Evolutionary conservation across 495 filamentous ascomycete species (phyloP).

Genomic region (Xylaria intraflava): DNA sequence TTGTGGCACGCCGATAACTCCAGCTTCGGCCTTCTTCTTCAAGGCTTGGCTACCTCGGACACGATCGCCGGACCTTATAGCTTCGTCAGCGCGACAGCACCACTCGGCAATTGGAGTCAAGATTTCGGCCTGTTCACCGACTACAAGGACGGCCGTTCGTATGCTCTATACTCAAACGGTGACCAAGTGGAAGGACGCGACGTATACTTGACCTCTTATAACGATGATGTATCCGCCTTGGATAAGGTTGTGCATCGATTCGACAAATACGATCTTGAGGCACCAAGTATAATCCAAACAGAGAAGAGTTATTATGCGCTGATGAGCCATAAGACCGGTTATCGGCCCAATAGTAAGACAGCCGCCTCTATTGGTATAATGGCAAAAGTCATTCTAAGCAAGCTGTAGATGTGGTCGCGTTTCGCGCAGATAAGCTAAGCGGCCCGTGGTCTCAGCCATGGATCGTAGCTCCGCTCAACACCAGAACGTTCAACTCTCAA

Average conservation of each 20-base stretch:
- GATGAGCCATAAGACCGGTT: slow-evolving; percentile 44
- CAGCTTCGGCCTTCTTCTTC: slow-evolving; percentile 36
- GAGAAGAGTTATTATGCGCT: slow-evolving; percentile 39
- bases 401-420: slow-evolving; percentile 36
- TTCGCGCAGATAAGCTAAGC: slow-evolving; percentile 39
- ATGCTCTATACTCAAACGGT: slow-evolving; percentile 41
- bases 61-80: slow-evolving; percentile 36
- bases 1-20: slow-evolving; percentile 45
- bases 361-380: background rate
- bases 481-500: slow-evolving; percentile 47
- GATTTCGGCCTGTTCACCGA: slow-evolving; percentile 43
- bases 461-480: slow-evolving; percentile 41
- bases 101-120: slow-evolving; percentile 42
- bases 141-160: slow-evolving; percentile 35
- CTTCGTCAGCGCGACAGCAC: slow-evolving; percentile 34
- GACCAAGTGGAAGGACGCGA: slow-evolving; percentile 35
- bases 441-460: slow-evolving; percentile 49
- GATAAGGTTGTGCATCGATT: slow-evolving; percentile 36
- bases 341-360: slow-evolving; percentile 38
- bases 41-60: slow-evolving; percentile 35
- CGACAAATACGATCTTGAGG: slow-evolving; percentile 42
- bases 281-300: slow-evolving; percentile 39
- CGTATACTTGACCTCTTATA: slow-evolving; percentile 36
- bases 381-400: background rate
- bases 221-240: slow-evolving; percentile 29